Percentiles rank a stretch among this genome's conserved stretches.
Conservation (phyloP, 1,284 basidiomycete species). For the Schizopora paradoxa region DNA sequence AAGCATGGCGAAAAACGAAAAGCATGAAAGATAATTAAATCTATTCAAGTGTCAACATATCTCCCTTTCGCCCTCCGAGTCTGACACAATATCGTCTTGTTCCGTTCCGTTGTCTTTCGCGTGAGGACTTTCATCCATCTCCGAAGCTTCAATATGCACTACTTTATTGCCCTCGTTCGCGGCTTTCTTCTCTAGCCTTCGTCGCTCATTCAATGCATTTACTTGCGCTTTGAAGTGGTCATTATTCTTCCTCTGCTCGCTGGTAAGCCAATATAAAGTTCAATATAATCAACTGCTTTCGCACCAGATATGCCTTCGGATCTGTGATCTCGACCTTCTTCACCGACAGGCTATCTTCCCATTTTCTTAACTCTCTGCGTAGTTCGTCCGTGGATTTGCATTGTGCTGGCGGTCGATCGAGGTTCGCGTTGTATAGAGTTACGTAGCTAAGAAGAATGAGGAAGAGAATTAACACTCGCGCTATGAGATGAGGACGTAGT, state of each 20-base stretch:
- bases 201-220: background rate
- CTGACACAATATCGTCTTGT: background rate
- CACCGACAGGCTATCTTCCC: constrained; percentile 45
- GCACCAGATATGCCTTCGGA: constrained; percentile 42
- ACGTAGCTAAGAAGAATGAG: constrained; percentile 47
- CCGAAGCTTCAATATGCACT: background rate
- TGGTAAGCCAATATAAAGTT: background rate
- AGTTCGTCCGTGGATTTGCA: constrained; percentile 47
- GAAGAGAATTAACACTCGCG: background rate
- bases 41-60: no score
- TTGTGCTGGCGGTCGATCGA: constrained; percentile 46
- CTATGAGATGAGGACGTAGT: background rate
- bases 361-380: constrained; percentile 46
- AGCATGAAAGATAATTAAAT: no score
- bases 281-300: constrained; percentile 11
- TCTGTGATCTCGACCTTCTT: constrained; percentile 45
- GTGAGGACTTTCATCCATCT: background rate
- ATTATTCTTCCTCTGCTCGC: background rate
- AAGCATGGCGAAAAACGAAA: no score
- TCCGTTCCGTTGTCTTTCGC: background rate
- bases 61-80: background rate
- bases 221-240: background rate
- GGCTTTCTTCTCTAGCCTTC: background rate
- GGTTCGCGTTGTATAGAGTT: constrained; percentile 62
- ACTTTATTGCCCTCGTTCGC: background rate